phyloP scores from a whole-genome alignment of 164 flowering plant genomes.

The Sedum album region DNA sequence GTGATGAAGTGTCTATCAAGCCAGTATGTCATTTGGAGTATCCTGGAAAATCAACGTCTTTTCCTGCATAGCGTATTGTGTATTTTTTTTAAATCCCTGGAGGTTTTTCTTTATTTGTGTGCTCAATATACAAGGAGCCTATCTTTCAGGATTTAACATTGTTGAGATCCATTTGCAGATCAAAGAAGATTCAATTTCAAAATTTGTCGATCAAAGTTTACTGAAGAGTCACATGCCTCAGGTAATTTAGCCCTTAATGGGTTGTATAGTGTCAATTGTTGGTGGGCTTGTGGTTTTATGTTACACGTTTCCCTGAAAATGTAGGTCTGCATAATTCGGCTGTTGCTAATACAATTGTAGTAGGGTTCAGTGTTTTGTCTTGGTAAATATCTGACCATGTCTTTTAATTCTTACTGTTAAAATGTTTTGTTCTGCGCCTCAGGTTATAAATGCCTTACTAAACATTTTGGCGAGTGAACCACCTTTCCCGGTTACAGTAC shows the following conservation, averaged over 20 bases:
- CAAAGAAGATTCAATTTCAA: slow-evolving; percentile 8
- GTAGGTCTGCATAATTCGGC: not conserved
- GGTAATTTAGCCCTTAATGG: slow-evolving; percentile 18
- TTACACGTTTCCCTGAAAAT: not conserved
- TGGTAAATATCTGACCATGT: not conserved
- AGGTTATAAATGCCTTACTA: slow-evolving; percentile 44
- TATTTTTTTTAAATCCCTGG: not conserved
- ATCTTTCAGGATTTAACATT: not conserved
- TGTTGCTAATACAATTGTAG: not conserved
- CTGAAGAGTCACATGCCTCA: slow-evolving; percentile 23
- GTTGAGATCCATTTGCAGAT: slow-evolving; percentile 15
- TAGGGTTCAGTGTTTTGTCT: not conserved
- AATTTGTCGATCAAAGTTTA: slow-evolving; percentile 21
- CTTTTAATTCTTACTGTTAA: slow-evolving; percentile 4
- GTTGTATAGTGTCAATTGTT: not conserved
- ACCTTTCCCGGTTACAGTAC: slow-evolving; percentile 23
- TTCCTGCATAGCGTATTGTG: not conserved
- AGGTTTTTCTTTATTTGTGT: not conserved
- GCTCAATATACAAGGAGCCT: not conserved
- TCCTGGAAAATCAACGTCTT: not conserved
- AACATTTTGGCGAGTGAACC: slow-evolving; percentile 35
- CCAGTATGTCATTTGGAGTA: not conserved
- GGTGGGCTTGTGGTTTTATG: not conserved
- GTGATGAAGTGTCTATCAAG: not conserved
- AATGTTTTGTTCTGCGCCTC: slow-evolving; percentile 15